Conservation (phyloP, 371 early-diverging fungal species). For the Mortierella sp. region DNA sequence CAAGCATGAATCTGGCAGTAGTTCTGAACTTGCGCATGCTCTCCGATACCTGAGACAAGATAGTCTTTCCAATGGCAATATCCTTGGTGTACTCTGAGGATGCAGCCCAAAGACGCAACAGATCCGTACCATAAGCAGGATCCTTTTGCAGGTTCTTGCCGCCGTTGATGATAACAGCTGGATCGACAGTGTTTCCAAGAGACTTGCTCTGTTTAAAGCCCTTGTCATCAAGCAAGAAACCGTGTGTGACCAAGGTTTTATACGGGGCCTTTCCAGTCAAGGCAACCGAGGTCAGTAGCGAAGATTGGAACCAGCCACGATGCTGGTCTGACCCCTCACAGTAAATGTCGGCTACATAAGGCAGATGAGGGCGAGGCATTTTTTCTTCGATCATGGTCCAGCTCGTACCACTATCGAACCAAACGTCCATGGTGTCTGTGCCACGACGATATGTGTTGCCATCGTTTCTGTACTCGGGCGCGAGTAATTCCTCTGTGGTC, state of each 20-base stretch:
- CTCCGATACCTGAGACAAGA: conserved; percentile 77
- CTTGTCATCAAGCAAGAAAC: conserved; percentile 92
- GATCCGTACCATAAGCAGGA: conserved; percentile 88
- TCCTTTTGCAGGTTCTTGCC: conserved; percentile 76
- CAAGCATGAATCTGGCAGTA: conserved; percentile 84
- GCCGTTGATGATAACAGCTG: conserved; percentile 77
- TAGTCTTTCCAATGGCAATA: conserved; percentile 78
- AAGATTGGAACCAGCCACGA: conserved; percentile 98
- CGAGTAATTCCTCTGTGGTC: conserved; percentile 76
- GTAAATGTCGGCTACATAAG: conserved; percentile 87
- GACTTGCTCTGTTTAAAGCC: conserved; percentile 97
- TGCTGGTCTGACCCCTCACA: conserved; percentile 97
- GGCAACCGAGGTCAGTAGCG: conserved; percentile 89
- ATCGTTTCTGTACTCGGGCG: conserved; percentile 71
- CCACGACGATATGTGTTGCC: conserved; percentile 70
- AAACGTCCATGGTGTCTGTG: conserved; percentile 94
- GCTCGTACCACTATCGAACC: conserved; percentile 95
- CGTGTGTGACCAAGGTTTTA: conserved; percentile 89
- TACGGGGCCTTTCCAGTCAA: conserved; percentile 87
- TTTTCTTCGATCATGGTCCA: conserved; percentile 78
- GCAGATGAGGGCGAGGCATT: conserved; percentile 47
- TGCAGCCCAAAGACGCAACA: conserved; percentile 87
- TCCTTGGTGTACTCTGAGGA: conserved; percentile 87
- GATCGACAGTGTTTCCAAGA: conserved; percentile 91
- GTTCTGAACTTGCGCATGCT: conserved; percentile 82